Conservation (phyloP, 2,329 filamentous ascomycete genomes). For the Onygenales sp. region DNA sequence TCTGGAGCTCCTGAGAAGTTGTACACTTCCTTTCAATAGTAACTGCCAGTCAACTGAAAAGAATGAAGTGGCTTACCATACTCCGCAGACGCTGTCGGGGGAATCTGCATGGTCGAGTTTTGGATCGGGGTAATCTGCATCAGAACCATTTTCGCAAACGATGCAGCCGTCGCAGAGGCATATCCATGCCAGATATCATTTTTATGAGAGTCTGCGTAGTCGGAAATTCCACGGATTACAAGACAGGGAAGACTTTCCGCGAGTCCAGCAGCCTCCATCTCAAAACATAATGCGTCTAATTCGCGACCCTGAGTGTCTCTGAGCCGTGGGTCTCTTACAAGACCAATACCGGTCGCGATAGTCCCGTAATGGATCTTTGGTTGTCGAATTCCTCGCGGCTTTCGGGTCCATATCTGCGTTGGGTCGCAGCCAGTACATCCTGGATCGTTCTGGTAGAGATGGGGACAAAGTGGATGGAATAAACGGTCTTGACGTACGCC, state of each 20-base stretch:
- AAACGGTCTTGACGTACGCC: too few relatives aligned
- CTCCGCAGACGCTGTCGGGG: too few relatives aligned
- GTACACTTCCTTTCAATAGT: too few relatives aligned
- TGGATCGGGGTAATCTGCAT: too few relatives aligned
- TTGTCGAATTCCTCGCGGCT: too few relatives aligned
- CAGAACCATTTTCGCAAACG: conserved; percentile 12
- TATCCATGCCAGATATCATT: conserved; percentile 18
- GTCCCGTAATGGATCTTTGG: not conserved
- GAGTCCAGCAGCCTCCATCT: not conserved
- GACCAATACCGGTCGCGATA: not conserved
- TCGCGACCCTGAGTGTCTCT: not conserved
- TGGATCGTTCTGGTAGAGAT: too few relatives aligned
- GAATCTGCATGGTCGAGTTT: too few relatives aligned
- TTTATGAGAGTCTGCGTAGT: conserved; percentile 20
- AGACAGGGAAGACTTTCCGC: conserved; percentile 16
- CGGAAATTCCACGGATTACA: conserved; percentile 17
- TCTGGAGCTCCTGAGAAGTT: too few relatives aligned
- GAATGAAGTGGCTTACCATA: too few relatives aligned
- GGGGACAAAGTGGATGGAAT: too few relatives aligned
- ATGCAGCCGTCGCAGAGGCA: conserved; percentile 16
- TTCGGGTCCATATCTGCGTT: not conserved
- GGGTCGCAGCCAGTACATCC: too few relatives aligned
- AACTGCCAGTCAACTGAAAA: too few relatives aligned
- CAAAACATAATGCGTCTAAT: not conserved
- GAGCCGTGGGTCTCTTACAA: not conserved